Conservation (phyloP, 2,329 filamentous ascomycete species). For the Colletotrichum eleusines region DNA sequence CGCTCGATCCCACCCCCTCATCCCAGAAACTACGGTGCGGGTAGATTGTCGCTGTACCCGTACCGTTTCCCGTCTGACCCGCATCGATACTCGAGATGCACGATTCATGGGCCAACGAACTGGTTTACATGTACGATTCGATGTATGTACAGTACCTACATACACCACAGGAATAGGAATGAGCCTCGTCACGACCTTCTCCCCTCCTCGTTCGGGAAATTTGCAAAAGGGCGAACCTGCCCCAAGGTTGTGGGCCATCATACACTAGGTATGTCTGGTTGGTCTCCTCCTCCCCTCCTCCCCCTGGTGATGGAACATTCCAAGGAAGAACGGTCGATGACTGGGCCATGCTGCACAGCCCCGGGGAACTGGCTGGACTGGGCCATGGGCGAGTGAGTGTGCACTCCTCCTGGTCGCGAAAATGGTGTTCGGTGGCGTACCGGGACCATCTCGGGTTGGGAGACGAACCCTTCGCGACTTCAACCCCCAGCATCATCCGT, state of each 20-base stretch:
- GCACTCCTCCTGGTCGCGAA: not conserved
- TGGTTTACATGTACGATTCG: too few species aligned
- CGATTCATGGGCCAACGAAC: constrained; percentile 21
- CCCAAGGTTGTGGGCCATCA: constrained; percentile 35
- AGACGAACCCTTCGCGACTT: not conserved
- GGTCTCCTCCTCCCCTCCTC: not conserved
- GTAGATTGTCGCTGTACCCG: not conserved
- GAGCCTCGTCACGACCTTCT: constrained; percentile 1
- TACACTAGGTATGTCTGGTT: constrained; percentile 31
- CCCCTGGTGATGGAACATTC: constrained; percentile 28
- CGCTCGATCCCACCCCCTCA: not conserved
- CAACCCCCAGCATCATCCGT: not conserved
- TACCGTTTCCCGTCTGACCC: constrained; percentile 22
- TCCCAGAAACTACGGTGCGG: not conserved
- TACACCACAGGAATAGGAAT: not conserved
- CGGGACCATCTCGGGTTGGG: not conserved
- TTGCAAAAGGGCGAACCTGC: constrained; percentile 26
- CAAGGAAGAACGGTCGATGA: constrained; percentile 14
- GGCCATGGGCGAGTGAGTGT: too few species aligned
- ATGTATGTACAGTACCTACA: too few species aligned
- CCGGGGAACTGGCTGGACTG: constrained; percentile 12
- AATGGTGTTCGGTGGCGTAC: not conserved
- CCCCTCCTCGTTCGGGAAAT: constrained; percentile 36
- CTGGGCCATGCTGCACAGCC: constrained; percentile 20
- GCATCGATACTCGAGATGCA: constrained; percentile 26